Conservation (phyloP, 352 stramenopile genomes). For the Globisporangium emineosum region DNA sequence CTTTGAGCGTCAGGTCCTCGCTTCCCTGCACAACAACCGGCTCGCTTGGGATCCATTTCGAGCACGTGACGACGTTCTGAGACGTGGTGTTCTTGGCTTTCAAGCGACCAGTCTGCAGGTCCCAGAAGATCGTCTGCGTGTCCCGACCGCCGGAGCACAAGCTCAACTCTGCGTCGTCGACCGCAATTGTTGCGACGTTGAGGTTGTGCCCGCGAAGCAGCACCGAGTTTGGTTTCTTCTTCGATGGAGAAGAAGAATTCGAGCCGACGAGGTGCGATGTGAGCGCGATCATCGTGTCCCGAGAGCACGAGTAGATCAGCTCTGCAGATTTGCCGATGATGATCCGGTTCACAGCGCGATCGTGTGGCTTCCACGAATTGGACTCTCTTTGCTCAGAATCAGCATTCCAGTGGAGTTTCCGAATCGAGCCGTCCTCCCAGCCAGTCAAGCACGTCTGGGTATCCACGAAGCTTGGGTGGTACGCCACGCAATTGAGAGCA, state of each 20-base stretch:
- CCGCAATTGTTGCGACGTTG: constrained; percentile 67
- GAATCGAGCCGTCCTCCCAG: constrained; percentile 77
- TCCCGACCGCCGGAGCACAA: constrained; percentile 80
- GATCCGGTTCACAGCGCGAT: constrained; percentile 58
- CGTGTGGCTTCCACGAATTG: constrained; percentile 46
- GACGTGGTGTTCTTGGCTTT: constrained; percentile 63
- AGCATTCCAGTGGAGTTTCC: constrained; percentile 35
- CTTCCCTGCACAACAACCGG: constrained; percentile 68
- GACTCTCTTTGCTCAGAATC: constrained; percentile 5
- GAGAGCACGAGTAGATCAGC: constrained; percentile 71
- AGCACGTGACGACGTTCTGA: constrained; percentile 86
- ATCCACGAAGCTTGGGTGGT: constrained; percentile 24
- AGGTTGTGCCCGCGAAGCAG: constrained; percentile 49
- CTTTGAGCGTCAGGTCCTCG: constrained; percentile 76
- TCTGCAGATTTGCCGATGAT: constrained; percentile 34
- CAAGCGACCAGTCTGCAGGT: constrained; percentile 46
- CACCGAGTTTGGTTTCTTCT: constrained; percentile 18
- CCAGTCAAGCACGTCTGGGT: constrained; percentile 39
- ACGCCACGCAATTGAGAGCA: constrained; percentile 50
- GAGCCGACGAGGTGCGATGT: constrained; percentile 21
- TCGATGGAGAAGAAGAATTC: constrained; percentile 11
- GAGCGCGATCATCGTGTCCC: constrained; percentile 69
- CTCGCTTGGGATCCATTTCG: constrained; percentile 68
- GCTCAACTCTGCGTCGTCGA: constrained; percentile 46
- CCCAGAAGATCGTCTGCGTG: constrained; percentile 80